Base-by-base conservation (phyloP, 441 rosid genomes). In the Isatis lusitanica region DNA sequence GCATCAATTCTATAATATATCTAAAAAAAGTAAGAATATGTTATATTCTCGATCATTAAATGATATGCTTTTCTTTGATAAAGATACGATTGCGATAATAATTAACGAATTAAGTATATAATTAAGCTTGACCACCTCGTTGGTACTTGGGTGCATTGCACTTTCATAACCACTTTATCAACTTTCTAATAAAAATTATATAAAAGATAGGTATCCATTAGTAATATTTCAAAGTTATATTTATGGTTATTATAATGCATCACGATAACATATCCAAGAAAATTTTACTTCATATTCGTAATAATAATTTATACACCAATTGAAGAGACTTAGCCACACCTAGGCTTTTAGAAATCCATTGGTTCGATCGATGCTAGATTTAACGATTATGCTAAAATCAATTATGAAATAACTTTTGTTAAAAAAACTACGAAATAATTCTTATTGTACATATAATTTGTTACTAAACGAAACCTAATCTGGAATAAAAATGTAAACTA, bases 91-190 rank as follows among this genome's bases (percentile, higher is more conserved):
- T 38, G 35, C 3, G 31, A 61, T 48, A 10, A 15, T 50, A 28
- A 56, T 56, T 55, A 18, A n/a, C 21, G 40, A 65, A 65, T 65
- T 46, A 73, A 46, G 31, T 73, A 35, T 64, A 33, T 24, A 39
- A 28, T 40, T 64, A 33, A 24, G 77, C 31, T 56, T 73, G 60
- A 65, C 66, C 52, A 65, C 42, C 52, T 46, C 59, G 40, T 66
- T 73, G 24, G 43, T 12, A 42, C 36, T 55, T 74, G 24, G 50
- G 24, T 51, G 57, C 57, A 51, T 11, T 11, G 15, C 33, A 51
- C 13, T 51, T 52, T 51, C 15, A 21, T 21, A 50, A 3, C 31
- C 33, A 51, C 57, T 51, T 51, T 24, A 51, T 51, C 35, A 52
- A 52, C 57, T 52, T 52, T 24, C 33, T 51, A 51, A 24, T 11